Evolutionary conservation across 495 filamentous ascomycete species (phyloP).

Genomic region (Talaromyces nanjingensis): DNA sequence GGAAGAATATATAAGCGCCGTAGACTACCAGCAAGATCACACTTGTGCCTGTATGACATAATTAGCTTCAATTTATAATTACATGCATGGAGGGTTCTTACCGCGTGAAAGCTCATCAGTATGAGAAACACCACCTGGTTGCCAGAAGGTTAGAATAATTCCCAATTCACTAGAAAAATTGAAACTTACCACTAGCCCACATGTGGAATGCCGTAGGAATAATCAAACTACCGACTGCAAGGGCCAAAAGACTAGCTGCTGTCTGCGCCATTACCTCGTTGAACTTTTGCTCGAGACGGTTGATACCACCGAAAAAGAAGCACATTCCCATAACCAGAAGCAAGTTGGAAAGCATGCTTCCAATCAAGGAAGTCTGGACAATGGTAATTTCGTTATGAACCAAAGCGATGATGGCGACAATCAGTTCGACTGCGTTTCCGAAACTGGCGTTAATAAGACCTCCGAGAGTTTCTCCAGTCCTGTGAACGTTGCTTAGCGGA

Average conservation of each 20-base stretch:
- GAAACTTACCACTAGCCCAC: slow-evolving; percentile 34
- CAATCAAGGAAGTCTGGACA: slow-evolving; percentile 87
- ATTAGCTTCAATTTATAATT: not conserved
- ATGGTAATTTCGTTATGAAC: slow-evolving; percentile 68
- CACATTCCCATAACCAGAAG: slow-evolving; percentile 90
- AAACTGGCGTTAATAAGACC: slow-evolving; percentile 85
- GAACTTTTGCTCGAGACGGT: slow-evolving; percentile 78
- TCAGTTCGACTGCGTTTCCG: slow-evolving; percentile 86
- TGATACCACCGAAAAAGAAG: slow-evolving; percentile 83
- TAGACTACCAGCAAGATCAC: slow-evolving; percentile 74
- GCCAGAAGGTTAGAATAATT: not conserved
- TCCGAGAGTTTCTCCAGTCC: slow-evolving; percentile 71
- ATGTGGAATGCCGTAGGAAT: slow-evolving; percentile 81
- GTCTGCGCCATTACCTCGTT: slow-evolving; percentile 93
- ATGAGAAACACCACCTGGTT: slow-evolving; percentile 5
- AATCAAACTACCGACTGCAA: slow-evolving; percentile 74
- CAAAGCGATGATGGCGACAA: slow-evolving; percentile 81
- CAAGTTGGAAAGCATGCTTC: slow-evolving; percentile 85
- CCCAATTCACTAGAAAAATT: not conserved
- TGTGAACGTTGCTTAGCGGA: slow-evolving; percentile 12
- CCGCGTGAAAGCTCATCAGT: slow-evolving; percentile 26
- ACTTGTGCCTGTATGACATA: slow-evolving; percentile 45
- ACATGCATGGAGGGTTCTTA: slow-evolving; percentile 13
- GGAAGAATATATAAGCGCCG: slow-evolving; percentile 71
- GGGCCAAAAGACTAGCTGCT: slow-evolving; percentile 70